Evolutionary conservation across 2,329 filamentous ascomycete genomes (phyloP).

Genomic region (Penicillium sp.): DNA sequence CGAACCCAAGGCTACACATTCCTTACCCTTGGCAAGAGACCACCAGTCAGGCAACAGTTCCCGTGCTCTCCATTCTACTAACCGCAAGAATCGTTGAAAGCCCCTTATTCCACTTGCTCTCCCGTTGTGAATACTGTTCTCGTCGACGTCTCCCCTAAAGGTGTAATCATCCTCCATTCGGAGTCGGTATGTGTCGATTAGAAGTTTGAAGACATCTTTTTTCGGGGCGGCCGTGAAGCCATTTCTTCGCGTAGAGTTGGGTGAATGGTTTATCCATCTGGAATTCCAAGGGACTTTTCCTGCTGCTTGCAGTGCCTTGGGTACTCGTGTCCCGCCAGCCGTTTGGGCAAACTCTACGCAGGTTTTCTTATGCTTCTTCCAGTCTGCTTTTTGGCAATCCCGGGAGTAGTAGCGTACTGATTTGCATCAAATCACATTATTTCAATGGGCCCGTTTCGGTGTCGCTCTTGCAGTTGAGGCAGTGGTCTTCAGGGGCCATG

Average conservation of each 20-base stretch:
- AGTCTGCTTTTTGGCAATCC: slow-evolving; percentile 53
- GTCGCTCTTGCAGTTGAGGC: not conserved
- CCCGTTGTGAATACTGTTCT: not conserved
- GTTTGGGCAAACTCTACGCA: slow-evolving; percentile 34
- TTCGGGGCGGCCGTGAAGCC: not conserved
- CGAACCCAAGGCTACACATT: not conserved
- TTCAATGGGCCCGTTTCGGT: not conserved
- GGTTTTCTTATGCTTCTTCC: slow-evolving; percentile 49
- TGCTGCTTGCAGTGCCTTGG: not conserved
- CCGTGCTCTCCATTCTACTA: not conserved
- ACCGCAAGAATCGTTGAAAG: not conserved
- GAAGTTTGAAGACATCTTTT: slow-evolving; percentile 1
- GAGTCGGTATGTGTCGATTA: slow-evolving; percentile 2
- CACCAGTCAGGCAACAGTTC: not conserved
- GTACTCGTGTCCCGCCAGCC: not conserved
- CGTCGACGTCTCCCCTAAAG: not conserved
- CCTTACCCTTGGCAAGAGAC: not conserved
- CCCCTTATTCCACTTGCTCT: not conserved
- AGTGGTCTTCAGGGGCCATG: no score
- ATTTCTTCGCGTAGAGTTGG: not conserved
- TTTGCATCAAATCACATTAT: not conserved
- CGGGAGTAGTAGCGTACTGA: slow-evolving; percentile 49
- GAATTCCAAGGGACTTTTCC: not conserved
- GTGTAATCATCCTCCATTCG: not conserved
- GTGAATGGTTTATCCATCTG: not conserved